Conservation (phyloP, 2,329 filamentous ascomycete genomes). For the Mollisia scopiformis region DNA sequence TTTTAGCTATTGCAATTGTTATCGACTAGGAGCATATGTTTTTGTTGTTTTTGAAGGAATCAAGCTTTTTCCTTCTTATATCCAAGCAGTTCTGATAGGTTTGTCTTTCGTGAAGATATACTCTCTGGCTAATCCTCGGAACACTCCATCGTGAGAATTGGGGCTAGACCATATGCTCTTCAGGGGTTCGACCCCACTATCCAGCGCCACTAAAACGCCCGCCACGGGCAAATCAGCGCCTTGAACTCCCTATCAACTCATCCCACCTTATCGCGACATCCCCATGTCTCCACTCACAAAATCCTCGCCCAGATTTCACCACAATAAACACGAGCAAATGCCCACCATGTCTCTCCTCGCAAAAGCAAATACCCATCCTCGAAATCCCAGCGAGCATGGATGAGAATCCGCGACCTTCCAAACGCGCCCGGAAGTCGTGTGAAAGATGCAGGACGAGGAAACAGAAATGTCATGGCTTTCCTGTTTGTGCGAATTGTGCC, state of each 20-base stretch:
- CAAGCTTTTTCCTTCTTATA: too few species aligned
- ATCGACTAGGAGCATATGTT: too few species aligned
- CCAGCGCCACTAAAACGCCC: background rate
- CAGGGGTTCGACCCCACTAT: background rate
- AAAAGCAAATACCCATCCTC: background rate
- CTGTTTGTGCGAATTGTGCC: slow-evolving; percentile 31
- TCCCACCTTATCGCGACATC: background rate
- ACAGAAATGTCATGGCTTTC: slow-evolving; percentile 33
- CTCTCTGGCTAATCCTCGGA: too few species aligned
- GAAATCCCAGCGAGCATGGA: slow-evolving; percentile 20
- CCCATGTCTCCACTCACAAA: background rate
- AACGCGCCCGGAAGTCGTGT: slow-evolving; percentile 32
- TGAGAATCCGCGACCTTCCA: slow-evolving; percentile 31
- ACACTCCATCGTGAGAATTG: background rate
- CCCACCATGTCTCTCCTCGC: slow-evolving; percentile 3
- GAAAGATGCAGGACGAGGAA: slow-evolving; percentile 30
- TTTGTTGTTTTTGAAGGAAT: too few species aligned
- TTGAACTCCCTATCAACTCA: background rate
- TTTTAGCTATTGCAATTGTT: too few species aligned
- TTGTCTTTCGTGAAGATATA: background rate
- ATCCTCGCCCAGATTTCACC: background rate
- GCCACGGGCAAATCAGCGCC: slow-evolving; percentile 6
- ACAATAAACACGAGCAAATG: background rate
- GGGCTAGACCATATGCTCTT: background rate
- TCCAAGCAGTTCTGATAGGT: too few species aligned